Base-by-base conservation (phyloP, 2,329 filamentous ascomycete species). In the Didymella glomerata region DNA sequence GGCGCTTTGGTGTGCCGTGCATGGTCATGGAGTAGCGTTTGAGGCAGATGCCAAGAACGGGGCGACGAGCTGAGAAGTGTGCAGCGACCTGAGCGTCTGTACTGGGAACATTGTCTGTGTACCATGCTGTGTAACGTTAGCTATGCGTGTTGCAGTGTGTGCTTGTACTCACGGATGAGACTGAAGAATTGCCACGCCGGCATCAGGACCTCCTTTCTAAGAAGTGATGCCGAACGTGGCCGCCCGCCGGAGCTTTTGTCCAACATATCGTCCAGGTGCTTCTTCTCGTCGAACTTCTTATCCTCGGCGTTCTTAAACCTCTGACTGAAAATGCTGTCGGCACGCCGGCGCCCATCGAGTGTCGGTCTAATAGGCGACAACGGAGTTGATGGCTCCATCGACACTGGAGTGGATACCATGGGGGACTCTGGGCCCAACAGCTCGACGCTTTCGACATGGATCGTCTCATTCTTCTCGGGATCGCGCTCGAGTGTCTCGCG, bases 181-280 rank as follows among this genome's bases (percentile, higher is more conserved):
- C 91, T 92, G 79, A 97, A 98, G 72, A 98, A 97, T 71, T 97
- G 94, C 93, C 93, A 98, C 2, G 95, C 95, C 36, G 94, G 94
- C 81, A 98, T 97, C 58, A 94, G 89, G 14, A 98, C 90, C 69
- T 96, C 93, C 72, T 94, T 97, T 64, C 84, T 73, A 58, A 76
- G 77, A 48, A 84, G 76, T 32, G 80, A 82, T 38, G 69, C 67
- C 44, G 75, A 73, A 24, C 74, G 65, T 71, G 76, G 73, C 64
- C 68, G 68, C 58, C 65, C 68, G 65, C 64, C 48, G 44, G 70
- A 70, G 57, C 76, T 72, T 32, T 70, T 70, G 45, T 68, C 73
- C 51, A 71, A 60, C 57, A 77, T 75, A 52, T 79, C 78, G 38
- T 75, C 66, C 80, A 77, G 64, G 24, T 71, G 69, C 70, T 78